Evolutionary conservation across 2,329 filamentous ascomycete genomes (phyloP).

Genomic region (Claviceps lovelessii): DNA sequence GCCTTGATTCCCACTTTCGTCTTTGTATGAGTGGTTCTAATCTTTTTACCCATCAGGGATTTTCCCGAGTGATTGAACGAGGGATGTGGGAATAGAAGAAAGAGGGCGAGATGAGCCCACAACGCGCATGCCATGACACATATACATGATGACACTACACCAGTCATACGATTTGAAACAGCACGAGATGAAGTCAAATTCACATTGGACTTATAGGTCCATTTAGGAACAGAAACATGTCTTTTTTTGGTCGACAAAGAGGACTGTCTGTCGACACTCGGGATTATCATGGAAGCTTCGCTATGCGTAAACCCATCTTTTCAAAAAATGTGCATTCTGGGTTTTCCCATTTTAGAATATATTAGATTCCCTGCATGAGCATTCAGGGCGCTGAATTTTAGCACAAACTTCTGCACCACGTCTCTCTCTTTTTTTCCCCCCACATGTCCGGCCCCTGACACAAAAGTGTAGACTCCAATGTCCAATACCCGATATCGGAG

Average conservation of each 20-base stretch:
- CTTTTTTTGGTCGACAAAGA: background rate
- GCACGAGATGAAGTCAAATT: background rate
- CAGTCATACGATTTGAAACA: background rate
- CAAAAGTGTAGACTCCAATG: background rate
- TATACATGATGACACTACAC: background rate
- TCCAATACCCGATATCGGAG: background rate
- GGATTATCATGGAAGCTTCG: background rate
- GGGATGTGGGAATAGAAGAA: background rate
- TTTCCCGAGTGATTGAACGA: constrained; percentile 18
- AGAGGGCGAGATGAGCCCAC: background rate
- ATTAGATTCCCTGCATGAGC: background rate
- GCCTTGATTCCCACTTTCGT: background rate
- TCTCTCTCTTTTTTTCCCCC: background rate
- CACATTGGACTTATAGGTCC: background rate
- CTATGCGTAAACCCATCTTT: background rate
- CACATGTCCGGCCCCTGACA: background rate
- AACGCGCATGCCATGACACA: background rate
- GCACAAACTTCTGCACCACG: background rate
- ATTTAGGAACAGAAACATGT: background rate
- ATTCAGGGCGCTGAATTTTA: background rate
- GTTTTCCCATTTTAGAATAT: background rate
- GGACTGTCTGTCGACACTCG: background rate
- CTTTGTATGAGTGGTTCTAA: background rate
- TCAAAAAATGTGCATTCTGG: background rate
- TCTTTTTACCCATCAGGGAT: constrained; percentile 13